Evolutionary conservation across 257 asterid genomes (phyloP), one percentile per base, ranked within the genome.

Genomic region (Solanum commersonii): DNA sequence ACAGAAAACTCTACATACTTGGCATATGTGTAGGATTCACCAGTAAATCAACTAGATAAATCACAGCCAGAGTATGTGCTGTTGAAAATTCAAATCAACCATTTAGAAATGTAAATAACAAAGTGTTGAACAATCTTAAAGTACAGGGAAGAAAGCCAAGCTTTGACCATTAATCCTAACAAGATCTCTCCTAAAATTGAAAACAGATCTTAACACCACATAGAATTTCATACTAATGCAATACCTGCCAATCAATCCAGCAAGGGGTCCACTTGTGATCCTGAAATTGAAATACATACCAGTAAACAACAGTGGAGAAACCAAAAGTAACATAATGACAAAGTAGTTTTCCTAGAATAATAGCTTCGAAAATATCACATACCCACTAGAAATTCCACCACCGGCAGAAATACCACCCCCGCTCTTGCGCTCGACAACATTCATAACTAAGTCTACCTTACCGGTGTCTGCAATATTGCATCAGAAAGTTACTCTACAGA

Each of bases 331-430:
- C 44, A 18, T 42, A 65, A 15, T 31, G 82, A 85, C 15, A 84
- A 27, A 52, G 87, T 34, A 13, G 33, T 2, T 31, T 83, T 27
- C 42, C 35, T 88, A 72, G 10, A 37, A 74, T 87, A 44, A n/a
- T 60, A 84, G 87, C 49, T 72, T 27, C 72, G 59, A 71, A 23
- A 52, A 88, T 38, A 65, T 87, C 56, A 96, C 98, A 49, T 93
- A 97, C 99, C 99, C 99, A 87, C 98, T 96, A 86, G 99, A 97
- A 93, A 97, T 92, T 92, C 98, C 99, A 88, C 98, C 99, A 90
- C 99, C 98, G 71, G 98, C 99, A 88, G 98, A 96, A 78, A 97
- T 90, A 49, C 99, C 99, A 87, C 92, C 96, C 77, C 95, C 95
- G 22, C 96, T 94, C 92, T 97, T 95, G 86, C 98, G 99, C 94